Conservation (phyloP, 2,329 filamentous ascomycete genomes). For the Phialophora macrospora region DNA sequence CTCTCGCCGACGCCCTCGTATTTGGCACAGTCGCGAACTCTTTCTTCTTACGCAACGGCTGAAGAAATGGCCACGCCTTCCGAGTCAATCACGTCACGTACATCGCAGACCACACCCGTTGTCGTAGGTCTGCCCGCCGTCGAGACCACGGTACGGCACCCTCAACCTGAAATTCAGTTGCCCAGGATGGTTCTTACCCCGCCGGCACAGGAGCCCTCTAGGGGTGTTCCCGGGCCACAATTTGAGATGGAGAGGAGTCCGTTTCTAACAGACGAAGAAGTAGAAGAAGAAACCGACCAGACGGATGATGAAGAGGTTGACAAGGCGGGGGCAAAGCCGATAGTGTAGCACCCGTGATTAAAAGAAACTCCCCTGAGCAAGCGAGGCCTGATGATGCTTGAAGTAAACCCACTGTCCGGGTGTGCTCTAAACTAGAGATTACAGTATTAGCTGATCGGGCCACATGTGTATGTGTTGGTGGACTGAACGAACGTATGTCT, state of each 20-base stretch:
- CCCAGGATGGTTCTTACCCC: conserved; percentile 35
- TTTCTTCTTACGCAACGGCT: conserved; percentile 9
- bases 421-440: no score
- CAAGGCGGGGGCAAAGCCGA: neutral
- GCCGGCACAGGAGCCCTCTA: conserved; percentile 34
- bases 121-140: neutral
- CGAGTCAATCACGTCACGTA: conserved; percentile 7
- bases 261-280: conserved; percentile 39
- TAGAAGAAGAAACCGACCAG: conserved; percentile 19
- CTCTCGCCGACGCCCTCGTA: conserved; percentile 12
- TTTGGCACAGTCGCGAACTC: conserved; percentile 8
- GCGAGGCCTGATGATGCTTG: neutral
- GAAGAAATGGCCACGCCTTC: conserved; percentile 3
- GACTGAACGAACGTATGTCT: no score
- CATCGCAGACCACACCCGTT: neutral
- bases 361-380: neutral
- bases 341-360: neutral
- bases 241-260: conserved; percentile 38
- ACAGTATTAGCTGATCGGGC: no score
- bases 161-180: neutral
- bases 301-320: conserved; percentile 8
- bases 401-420: neutral
- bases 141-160: neutral
- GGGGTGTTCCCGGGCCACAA: conserved; percentile 35
- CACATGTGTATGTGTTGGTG: no score